These are phyloP conservation scores for Sesbania bispinosa DNA, from an alignment of 306 rosid species.

Conservation along the genomic window DNA sequence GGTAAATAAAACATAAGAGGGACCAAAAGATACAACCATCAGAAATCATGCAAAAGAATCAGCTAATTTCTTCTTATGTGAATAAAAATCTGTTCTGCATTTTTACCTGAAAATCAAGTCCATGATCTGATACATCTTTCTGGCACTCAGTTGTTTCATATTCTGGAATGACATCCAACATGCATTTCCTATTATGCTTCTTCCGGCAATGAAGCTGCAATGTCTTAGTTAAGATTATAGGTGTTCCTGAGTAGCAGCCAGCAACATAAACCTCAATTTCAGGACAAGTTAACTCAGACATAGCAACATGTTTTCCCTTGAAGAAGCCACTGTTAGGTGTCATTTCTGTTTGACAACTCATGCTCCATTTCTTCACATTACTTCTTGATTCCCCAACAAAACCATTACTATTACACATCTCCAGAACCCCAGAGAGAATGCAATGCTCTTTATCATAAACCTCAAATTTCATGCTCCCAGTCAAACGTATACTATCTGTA, in stretches of 20 bases:
- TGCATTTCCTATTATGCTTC: conserved; percentile 57
- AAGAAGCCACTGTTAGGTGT: conserved; percentile 52
- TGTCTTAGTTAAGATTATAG: conserved; percentile 74
- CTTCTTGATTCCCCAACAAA: conserved; percentile 49
- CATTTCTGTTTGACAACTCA: conserved; percentile 65
- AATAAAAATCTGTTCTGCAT: neutral
- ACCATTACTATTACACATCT: conserved; percentile 65
- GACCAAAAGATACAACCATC: neutral
- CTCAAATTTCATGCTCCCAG: conserved; percentile 75
- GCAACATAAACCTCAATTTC: conserved; percentile 87
- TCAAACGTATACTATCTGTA: conserved; percentile 76
- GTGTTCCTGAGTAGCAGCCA: conserved; percentile 75
- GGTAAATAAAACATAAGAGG: conserved; percentile 17
- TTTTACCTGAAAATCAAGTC: conserved; percentile 61
- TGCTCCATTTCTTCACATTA: conserved; percentile 60
- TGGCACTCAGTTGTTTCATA: conserved; percentile 57
- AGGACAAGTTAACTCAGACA: conserved; percentile 45
- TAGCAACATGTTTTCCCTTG: conserved; percentile 55
- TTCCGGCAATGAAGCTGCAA: conserved; percentile 57
- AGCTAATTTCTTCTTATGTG: conserved; percentile 1
- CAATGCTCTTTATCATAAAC: conserved; percentile 68
- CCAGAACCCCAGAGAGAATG: conserved; percentile 69
- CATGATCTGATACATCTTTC: conserved; percentile 46
- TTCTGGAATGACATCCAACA: conserved; percentile 76
- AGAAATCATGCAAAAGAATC: conserved; percentile 6